Conservation (phyloP, 1,284 basidiomycete species). For the Leccinum proliferum region DNA sequence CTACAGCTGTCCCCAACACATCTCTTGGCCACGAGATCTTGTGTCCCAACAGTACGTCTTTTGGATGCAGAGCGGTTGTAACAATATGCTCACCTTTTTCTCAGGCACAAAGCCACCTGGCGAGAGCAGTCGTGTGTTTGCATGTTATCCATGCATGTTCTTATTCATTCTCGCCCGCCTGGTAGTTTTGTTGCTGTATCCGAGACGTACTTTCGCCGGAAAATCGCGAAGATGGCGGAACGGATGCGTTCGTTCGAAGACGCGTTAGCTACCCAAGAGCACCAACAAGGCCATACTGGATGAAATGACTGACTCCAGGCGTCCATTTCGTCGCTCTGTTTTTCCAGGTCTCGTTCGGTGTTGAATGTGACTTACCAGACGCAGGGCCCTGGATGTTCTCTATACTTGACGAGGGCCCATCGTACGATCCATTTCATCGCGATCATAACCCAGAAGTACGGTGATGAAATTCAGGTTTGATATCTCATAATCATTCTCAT, state of each 20-base stretch:
- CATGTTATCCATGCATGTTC: neutral
- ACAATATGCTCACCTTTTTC: too few species aligned
- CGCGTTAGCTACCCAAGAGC: constrained; percentile 36
- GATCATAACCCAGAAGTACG: constrained; percentile 16
- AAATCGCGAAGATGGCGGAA: constrained; percentile 37
- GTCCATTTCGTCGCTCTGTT: constrained; percentile 20
- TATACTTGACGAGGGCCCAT: constrained; percentile 10
- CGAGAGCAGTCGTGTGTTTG: constrained; percentile 23
- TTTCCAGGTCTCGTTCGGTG: constrained; percentile 23
- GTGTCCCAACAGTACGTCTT: too few species aligned
- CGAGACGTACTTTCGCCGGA: constrained; percentile 42
- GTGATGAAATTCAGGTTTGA: neutral
- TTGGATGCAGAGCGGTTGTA: too few species aligned
- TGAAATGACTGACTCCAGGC: constrained; percentile 21
- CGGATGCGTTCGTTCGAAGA: constrained; percentile 46
- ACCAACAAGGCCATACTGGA: constrained; percentile 10
- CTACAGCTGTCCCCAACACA: too few species aligned
- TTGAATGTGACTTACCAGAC: constrained; percentile 34
- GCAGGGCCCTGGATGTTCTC: constrained; percentile 25
- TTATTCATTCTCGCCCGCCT: neutral
- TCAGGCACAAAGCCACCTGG: too few species aligned
- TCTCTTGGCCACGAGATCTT: too few species aligned
- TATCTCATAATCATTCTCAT: constrained; percentile 1
- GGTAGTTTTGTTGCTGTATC: constrained; percentile 8
- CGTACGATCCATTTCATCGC: neutral